Evolutionary conservation across 306 rosid species (phyloP).

Genomic region (Abrus precatorius): DNA sequence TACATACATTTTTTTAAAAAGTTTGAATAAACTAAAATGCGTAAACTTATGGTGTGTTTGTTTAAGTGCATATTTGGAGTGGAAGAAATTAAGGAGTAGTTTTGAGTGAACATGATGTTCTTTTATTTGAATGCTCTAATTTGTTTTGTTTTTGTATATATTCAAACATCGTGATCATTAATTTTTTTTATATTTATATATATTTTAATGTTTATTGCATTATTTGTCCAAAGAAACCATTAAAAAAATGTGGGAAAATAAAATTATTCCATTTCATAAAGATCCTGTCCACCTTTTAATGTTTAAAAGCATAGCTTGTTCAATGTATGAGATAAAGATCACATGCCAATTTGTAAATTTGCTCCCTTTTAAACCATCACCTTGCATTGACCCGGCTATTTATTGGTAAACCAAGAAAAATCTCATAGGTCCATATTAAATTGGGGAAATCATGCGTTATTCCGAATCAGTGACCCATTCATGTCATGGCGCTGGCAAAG

Average conservation of each 20-base stretch:
- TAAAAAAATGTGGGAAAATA: not conserved
- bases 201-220: too few species aligned
- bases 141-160: too few species aligned
- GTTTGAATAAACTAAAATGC: not conserved
- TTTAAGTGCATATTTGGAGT: too few species aligned
- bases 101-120: too few species aligned
- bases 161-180: too few species aligned
- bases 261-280: conserved; percentile 18
- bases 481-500: too few species aligned
- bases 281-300: conserved; percentile 24
- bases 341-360: conserved; percentile 45
- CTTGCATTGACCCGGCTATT: conserved; percentile 37
- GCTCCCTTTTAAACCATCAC: conserved; percentile 24
- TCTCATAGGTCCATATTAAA: not conserved
- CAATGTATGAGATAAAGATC: conserved; percentile 52
- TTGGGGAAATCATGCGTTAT: not conserved
- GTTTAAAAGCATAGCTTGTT: conserved; percentile 46
- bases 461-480: not conserved
- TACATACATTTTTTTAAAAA: not conserved
- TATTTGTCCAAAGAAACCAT: too few species aligned
- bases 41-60: not conserved
- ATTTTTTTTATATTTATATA: too few species aligned
- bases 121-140: too few species aligned
- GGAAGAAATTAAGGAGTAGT: too few species aligned
- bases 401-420: not conserved